Conservation (phyloP, 2,329 filamentous ascomycete genomes). For the Diplodia sapinea region DNA sequence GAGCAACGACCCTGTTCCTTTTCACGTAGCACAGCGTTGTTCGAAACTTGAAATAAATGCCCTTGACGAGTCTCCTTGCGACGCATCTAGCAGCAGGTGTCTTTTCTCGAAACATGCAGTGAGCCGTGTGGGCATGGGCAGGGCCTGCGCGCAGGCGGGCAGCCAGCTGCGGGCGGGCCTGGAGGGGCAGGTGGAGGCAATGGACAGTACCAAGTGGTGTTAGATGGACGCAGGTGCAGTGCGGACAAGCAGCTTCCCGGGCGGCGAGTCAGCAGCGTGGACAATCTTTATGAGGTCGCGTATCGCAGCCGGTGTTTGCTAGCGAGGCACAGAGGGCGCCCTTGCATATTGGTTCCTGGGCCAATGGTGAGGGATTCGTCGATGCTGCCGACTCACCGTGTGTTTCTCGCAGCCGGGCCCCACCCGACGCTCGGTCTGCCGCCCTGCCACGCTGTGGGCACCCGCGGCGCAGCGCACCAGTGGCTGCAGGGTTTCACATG, state of each 20-base stretch:
- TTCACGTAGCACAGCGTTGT: conserved; percentile 32
- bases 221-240: conserved; percentile 19
- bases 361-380: conserved; percentile 13
- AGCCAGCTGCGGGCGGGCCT: not conserved
- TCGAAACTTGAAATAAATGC: conserved; percentile 30
- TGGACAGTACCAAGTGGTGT: not conserved
- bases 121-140: not conserved
- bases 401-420: conserved; percentile 19
- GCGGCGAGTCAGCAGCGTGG: conserved; percentile 14
- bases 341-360: conserved; percentile 31
- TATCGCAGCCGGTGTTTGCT: conserved; percentile 22
- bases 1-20: conserved; percentile 17
- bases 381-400: conserved; percentile 10
- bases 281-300: conserved; percentile 26
- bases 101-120: conserved; percentile 24
- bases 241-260: conserved; percentile 11
- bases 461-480: not conserved
- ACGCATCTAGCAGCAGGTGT: conserved; percentile 10
- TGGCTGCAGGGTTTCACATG: conserved; percentile 30
- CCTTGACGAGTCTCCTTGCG: conserved; percentile 26
- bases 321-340: conserved; percentile 26
- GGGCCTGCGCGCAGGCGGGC: not conserved
- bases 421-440: conserved; percentile 21
- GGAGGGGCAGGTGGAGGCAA: not conserved
- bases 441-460: conserved; percentile 19